Percentiles rank a stretch among this genome's conserved stretches.
phyloP scores from a whole-genome alignment of 176 grass and related monocot genomes.

The Themeda triandra region DNA sequence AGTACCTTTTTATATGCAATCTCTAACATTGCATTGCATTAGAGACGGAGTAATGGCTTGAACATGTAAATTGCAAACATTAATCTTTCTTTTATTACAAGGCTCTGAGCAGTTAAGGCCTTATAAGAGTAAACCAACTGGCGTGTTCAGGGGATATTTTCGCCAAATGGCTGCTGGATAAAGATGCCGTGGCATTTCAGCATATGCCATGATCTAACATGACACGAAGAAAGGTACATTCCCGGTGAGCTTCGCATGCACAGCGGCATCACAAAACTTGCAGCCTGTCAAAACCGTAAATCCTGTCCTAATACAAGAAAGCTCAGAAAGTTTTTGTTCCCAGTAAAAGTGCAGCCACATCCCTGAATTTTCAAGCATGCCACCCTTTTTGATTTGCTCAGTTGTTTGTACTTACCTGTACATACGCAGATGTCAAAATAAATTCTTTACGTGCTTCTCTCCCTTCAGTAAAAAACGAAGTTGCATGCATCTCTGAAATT shows the following conservation, averaged over 20 bases:
- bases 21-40: too few relatives aligned
- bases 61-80: too few relatives aligned
- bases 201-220: neutral
- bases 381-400: neutral
- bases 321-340: neutral
- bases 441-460: neutral
- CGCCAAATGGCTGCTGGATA: neutral
- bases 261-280: neutral
- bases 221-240: neutral
- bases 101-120: neutral
- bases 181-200: constrained; percentile 8
- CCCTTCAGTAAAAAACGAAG: neutral
- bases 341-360: neutral
- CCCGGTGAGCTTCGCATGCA: neutral
- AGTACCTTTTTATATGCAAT: neutral
- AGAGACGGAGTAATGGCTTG: too few relatives aligned
- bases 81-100: too few relatives aligned
- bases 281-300: neutral
- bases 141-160: neutral
- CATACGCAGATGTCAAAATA: neutral
- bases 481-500: neutral
- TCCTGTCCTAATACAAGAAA: neutral
- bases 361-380: neutral
- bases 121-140: neutral
- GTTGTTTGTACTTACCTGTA: neutral